Base-by-base conservation (phyloP, 2,329 filamentous ascomycete species). In the Microsporum ferrugineum region DNA sequence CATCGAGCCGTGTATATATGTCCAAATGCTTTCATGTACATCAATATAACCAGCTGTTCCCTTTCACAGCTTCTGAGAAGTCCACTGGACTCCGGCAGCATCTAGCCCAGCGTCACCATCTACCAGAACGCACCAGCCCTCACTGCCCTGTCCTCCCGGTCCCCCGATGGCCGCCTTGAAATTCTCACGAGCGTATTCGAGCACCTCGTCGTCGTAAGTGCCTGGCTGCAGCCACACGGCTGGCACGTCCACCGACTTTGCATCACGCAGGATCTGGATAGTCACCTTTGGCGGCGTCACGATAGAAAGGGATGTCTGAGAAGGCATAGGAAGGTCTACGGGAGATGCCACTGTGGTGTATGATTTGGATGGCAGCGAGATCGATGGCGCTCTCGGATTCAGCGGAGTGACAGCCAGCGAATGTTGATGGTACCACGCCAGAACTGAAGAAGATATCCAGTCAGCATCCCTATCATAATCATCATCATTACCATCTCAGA, bases 141-240 rank as follows among this genome's bases (percentile, higher is more conserved):
- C 88, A 57, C 77, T 74, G 5, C 88, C 88, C 33, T 75, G 70
- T 31, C 86, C 85, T 33, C 85, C 84, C 41, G 86, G 78, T 80
- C 85, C 64, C 79, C 83, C 86, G 39, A 90, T 80, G 53, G 78
- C 87, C 41, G 85, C 84, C 66, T 84, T 78, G 68, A 94, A 96
- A 65, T 87, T 81, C 53, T 77, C 77, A 63, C 80, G 77, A 2
- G 89, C 90, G 72, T 83, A 91, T 45, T 81, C 77, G 64, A 96
- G 71, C 27, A 90, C 87, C 62, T 84, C 83, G 58, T 88, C 83
- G 71, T 96, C 85, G 71, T 88, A 97, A 14, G 85, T 91, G 0
- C 92, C 94, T 0, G 94, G 94, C 76, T 97, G 94, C 66, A 97
- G 77, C 88, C 89, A 96, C 3, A 96, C 85, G 31, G 88, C 82